Evolutionary conservation across 2,329 filamentous ascomycete species (phyloP).

Genomic region (Pseudogymnoascus verrucosus): DNA sequence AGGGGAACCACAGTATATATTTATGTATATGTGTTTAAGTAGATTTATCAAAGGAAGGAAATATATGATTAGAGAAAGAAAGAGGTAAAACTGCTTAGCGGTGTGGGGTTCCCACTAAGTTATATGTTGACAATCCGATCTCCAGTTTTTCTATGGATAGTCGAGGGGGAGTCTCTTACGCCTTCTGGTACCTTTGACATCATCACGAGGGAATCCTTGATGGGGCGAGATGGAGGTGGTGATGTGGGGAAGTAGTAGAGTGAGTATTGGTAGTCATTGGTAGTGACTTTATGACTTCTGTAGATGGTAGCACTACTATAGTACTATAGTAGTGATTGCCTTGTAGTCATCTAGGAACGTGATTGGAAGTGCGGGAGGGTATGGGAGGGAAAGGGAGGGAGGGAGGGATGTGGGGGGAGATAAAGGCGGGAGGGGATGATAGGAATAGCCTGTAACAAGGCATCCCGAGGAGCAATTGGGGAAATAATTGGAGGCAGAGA

Average conservation of each 20-base stretch:
- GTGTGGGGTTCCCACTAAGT: neutral
- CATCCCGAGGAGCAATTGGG: neutral
- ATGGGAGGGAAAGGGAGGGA: neutral
- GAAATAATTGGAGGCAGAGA: neutral
- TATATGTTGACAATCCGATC: constrained; percentile 2
- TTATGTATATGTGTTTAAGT: neutral
- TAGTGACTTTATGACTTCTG: neutral
- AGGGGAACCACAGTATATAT: neutral
- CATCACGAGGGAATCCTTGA: neutral
- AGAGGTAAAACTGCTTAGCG: neutral
- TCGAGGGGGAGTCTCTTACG: neutral
- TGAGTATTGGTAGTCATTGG: neutral
- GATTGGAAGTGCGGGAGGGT: neutral
- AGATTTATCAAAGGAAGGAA: neutral
- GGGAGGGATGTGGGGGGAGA: neutral
- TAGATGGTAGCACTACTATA: neutral
- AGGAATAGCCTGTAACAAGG: neutral
- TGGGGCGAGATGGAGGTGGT: neutral
- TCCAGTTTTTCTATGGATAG: neutral
- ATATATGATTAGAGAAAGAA: neutral
- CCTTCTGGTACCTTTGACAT: constrained; percentile 3
- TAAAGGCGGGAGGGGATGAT: neutral
- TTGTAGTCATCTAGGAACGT: neutral
- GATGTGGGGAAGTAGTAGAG: neutral
- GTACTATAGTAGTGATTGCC: neutral